Percentiles rank a stretch among this genome's conserved stretches.
Evolutionary conservation across 441 rosid species (phyloP).

Genomic region (Eutrema salsugineum): DNA sequence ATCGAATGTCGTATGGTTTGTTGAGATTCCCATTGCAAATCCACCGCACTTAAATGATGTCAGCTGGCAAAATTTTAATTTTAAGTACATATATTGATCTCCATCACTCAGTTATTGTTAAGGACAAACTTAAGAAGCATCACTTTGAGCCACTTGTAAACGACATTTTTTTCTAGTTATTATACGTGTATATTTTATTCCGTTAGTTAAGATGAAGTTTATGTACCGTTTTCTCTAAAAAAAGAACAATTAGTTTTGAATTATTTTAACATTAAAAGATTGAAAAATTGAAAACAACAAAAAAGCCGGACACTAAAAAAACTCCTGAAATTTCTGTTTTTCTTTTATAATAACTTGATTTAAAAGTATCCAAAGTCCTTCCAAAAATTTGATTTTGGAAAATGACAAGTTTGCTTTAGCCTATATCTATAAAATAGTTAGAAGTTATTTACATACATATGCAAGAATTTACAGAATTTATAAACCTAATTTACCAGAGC

Average conservation of each 20-base stretch:
- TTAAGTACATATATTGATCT: neutral
- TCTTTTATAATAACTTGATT: too few relatives aligned
- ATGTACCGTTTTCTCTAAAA: neutral
- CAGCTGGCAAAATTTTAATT: constrained; percentile 30
- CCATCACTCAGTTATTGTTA: neutral
- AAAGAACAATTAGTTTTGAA: too few relatives aligned
- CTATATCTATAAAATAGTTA: too few relatives aligned
- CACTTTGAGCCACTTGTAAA: neutral
- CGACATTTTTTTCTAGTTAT: neutral
- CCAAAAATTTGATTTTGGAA: too few relatives aligned
- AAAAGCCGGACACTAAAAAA: neutral
- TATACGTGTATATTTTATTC: neutral
- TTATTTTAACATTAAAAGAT: neutral
- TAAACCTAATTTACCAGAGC: too few relatives aligned
- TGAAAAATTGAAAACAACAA: neutral
- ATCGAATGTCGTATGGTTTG: constrained; percentile 65
- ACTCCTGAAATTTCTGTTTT: too few relatives aligned
- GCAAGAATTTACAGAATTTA: too few relatives aligned
- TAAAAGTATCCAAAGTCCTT: too few relatives aligned
- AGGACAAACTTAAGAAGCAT: neutral
- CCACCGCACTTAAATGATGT: constrained; percentile 83
- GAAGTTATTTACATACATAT: too few relatives aligned
- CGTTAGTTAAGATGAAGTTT: neutral
- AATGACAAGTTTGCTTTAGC: neutral
- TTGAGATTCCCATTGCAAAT: constrained; percentile 62